Evolutionary conservation across 495 filamentous ascomycete genomes (phyloP).

Genomic region (Pyrenula massariospora): DNA sequence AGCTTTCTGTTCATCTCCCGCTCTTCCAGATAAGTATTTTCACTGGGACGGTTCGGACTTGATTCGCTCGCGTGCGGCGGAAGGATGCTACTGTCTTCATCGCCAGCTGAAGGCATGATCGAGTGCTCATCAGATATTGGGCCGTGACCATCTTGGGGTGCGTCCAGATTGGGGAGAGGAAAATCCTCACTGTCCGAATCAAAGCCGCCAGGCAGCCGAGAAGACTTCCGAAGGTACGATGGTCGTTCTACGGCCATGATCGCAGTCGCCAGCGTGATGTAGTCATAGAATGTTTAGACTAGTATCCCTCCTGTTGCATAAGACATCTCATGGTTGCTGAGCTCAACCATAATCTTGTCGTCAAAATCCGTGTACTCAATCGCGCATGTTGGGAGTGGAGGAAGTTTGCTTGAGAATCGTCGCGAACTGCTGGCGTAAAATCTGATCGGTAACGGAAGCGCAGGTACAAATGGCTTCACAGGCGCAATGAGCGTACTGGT

Average conservation of each 20-base stretch:
- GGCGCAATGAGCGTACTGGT: no score
- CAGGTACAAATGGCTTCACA: no score
- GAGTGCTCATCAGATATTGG: background rate
- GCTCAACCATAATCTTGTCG: no score
- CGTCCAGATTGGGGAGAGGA: conserved; percentile 11
- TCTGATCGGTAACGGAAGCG: no score
- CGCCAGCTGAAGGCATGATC: background rate
- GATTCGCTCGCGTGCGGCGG: conserved; percentile 13
- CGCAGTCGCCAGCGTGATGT: background rate
- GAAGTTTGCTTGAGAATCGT: no score
- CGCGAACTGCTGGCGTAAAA: no score
- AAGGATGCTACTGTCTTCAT: conserved; percentile 12
- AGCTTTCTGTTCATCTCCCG: conserved; percentile 57
- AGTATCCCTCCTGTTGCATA: no score
- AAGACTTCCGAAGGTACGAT: conserved; percentile 6
- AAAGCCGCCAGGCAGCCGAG: conserved; percentile 16
- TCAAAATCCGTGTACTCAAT: no score
- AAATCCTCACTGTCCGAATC: conserved; percentile 16
- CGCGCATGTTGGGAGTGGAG: no score
- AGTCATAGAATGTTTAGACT: background rate
- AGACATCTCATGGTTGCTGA: no score
- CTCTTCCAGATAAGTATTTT: conserved; percentile 46
- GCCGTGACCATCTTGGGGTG: conserved; percentile 5
- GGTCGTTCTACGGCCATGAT: conserved; percentile 4
- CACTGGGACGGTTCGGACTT: conserved; percentile 22